A percentile compares a stretch with the other conserved stretches of the same genome.
phyloP scores from a whole-genome alignment of 768 basidiomycete species.

The Panaeolus cyanescens region DNA sequence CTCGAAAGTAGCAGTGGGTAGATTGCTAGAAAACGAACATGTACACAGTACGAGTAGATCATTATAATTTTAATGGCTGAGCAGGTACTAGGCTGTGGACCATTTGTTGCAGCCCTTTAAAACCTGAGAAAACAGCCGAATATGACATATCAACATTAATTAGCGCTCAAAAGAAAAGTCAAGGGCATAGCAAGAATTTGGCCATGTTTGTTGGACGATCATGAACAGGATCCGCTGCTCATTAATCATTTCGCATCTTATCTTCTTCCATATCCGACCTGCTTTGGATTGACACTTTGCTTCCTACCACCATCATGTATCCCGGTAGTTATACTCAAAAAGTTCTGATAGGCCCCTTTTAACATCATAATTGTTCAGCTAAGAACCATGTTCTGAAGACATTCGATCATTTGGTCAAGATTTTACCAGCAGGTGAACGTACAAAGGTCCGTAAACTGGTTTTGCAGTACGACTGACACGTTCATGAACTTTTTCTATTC shows the following conservation, averaged over 20 bases:
- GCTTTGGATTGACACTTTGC: neutral
- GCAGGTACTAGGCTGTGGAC: no score
- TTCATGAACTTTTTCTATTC: neutral
- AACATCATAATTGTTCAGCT: conserved; percentile 33
- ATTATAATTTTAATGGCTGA: no score
- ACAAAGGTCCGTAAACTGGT: conserved; percentile 44
- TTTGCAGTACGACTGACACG: neutral
- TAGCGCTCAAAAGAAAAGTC: no score
- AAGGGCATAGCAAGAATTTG: no score
- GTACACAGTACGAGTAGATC: no score
- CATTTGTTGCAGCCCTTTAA: no score
- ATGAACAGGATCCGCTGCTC: no score
- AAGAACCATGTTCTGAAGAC: conserved; percentile 54
- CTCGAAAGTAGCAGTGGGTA: no score
- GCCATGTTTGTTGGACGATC: neutral
- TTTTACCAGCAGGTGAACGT: conserved; percentile 50
- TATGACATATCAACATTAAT: no score
- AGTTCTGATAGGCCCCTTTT: neutral
- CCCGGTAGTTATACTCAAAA: neutral
- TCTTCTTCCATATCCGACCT: neutral
- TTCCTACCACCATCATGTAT: neutral
- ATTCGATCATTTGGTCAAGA: conserved; percentile 48
- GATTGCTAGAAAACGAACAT: no score
- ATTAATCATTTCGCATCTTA: neutral
- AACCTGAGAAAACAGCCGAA: no score